Evolutionary conservation across 2,329 filamentous ascomycete genomes (phyloP).

Genomic region (Onygenales sp.): DNA sequence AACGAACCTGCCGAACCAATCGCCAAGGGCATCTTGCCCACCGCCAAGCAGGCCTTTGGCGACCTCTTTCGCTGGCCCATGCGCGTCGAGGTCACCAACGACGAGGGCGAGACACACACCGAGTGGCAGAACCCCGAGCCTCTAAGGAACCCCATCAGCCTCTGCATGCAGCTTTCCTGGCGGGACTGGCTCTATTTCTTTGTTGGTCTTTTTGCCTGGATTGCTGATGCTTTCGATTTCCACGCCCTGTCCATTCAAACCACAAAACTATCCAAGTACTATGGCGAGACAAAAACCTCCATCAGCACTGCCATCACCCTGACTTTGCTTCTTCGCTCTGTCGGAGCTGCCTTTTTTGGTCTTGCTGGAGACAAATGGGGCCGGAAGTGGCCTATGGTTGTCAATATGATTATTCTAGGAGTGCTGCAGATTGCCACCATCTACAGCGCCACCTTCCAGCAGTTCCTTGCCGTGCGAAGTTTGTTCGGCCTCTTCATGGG

Average conservation of each 20-base stretch:
- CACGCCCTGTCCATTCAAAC: constrained; percentile 54
- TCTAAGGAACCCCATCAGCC: constrained; percentile 59
- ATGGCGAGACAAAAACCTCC: constrained; percentile 45
- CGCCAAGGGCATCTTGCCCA: constrained; percentile 54
- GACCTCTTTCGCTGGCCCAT: constrained; percentile 69
- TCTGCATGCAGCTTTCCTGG: constrained; percentile 54
- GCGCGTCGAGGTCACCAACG: constrained; percentile 57
- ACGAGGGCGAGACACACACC: constrained; percentile 53
- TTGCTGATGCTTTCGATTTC: constrained; percentile 56
- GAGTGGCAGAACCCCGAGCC: constrained; percentile 61
- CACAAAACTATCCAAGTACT: constrained; percentile 42
- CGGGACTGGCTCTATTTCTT: constrained; percentile 68
- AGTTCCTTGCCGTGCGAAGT: constrained; percentile 51
- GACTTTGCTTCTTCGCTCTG: constrained; percentile 53
- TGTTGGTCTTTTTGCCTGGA: constrained; percentile 67
- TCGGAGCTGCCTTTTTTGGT: constrained; percentile 52
- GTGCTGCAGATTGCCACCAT: constrained; percentile 52
- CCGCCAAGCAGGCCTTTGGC: constrained; percentile 52
- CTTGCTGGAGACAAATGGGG: constrained; percentile 45
- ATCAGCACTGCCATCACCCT: constrained; percentile 51
- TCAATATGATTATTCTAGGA: constrained; percentile 55
- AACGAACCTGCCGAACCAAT: constrained; percentile 55
- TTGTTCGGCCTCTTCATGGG: constrained; percentile 58
- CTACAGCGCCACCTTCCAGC: constrained; percentile 49
- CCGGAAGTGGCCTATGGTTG: constrained; percentile 50